Evolutionary conservation across 495 filamentous ascomycete species (phyloP), one percentile per base, ranked within the genome.

Genomic region (Penicillium pancosmium): DNA sequence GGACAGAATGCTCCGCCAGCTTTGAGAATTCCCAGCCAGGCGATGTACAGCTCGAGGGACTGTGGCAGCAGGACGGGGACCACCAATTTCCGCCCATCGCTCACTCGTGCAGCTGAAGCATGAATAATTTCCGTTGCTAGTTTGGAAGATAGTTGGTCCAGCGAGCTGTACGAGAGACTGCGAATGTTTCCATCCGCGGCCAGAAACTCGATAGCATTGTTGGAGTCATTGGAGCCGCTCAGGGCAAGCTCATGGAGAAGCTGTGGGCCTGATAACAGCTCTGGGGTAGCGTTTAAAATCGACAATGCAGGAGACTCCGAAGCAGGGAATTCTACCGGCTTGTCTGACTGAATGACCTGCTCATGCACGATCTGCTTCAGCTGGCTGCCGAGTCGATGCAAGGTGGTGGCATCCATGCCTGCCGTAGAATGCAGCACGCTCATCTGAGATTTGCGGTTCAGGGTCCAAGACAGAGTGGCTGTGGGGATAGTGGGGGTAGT

Each of bases 1-100:
- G 91, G 90, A 52, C 91, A 93, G 61, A 95, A 94, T 7, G 91
- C 89, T 7, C 78, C 88, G 1, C 91, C 91, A 7, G 86, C 84
- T 63, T 90, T 91, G 12, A 94, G 78, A 49, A 91, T 85, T 1
- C 85, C 91, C 5, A 95, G 67, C 47, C 87, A 79, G 0, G 88
- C 70, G 52, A 91, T 77, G 65, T 94, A 96, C 10, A 96, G 79
- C 21, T 85, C 78, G 18, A 84, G 80, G 5, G 81, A 85, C 67
- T 94, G 91, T 8, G 86, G 84, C 5, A 92, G 65, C 9, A 92
- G 79, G 8, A 94, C 75, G 0, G 91, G 91, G 16, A 94, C 78
- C n/a, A 92, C 78, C 25, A 52, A 50, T 50, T 54, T 58, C 33
- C 10, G 46, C 6, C 33, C 33, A 34, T 51, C 56, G 15, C 36